Base-by-base conservation (phyloP, 2,329 filamentous ascomycete genomes). In the Reticulascus tulasneorum region DNA sequence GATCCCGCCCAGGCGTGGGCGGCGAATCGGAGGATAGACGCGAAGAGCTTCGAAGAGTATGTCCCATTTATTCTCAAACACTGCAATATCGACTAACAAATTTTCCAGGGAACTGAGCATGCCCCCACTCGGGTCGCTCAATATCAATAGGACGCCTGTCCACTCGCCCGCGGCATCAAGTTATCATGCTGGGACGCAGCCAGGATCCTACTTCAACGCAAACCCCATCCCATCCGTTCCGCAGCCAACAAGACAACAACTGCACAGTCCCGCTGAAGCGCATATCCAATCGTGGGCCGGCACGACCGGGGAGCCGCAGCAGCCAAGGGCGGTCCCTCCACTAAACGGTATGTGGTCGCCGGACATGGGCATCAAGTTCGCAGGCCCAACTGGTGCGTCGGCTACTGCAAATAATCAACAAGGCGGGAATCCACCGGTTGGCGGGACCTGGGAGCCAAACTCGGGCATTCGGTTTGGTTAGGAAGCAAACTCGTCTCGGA, bases 341-440 rank as follows among this genome's bases (percentile, higher is more conserved):
- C 54, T 62, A 32, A 54, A 60, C 42, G 54, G 58, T 7, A 79
- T 86, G 56, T 95, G 89, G 89, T 82, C 78, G 37, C 86, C 88
- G 1, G 81, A 83, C 3, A 82, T 86, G 70, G 85, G 84, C 0
- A 93, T 94, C 50, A 82, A 80, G 38, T 94, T 95, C 58, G 77
- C 77, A 1, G 72, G 64, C 4, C 45, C 64, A 12, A 51, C 62
- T 11, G 45, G 47, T 44, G 48, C 53, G 9, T 38, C 35, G 9
- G 38, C 35, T 9, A 30, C 38, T 3, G 44, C 35, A 30, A 48
- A 50, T 37, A 45, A 45, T 44, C 41, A 41, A 45, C 30, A 42
- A 41, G 24, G 38, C 39, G 46, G 45, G 23, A 33, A 51, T 43
- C 40, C 48, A 3, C 42, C 50, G 4, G 52, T 52, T 2, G 50